A percentile compares a stretch with the other conserved stretches of the same genome.
Conservation (phyloP, 805 yeast genomes). For the Naumovozyma baii region DNA sequence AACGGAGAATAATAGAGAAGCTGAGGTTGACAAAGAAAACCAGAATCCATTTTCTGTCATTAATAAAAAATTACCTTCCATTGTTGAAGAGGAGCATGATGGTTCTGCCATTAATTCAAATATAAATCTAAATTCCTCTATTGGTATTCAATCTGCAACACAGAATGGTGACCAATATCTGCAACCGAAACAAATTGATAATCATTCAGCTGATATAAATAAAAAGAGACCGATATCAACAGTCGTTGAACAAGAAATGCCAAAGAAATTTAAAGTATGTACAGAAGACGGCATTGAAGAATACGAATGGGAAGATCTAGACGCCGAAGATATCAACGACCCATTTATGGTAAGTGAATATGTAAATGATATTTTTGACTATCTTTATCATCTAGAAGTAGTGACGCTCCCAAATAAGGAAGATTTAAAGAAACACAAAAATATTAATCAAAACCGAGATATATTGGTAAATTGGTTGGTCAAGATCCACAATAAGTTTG, state of each 20-base stretch:
- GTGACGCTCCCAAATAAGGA: slow-evolving; percentile 50
- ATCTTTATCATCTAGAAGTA: slow-evolving; percentile 57
- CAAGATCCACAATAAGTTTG: slow-evolving; percentile 76
- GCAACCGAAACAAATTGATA: not conserved
- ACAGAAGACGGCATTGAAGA: slow-evolving; percentile 27
- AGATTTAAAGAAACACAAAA: slow-evolving; percentile 34
- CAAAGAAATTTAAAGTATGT: slow-evolving; percentile 9
- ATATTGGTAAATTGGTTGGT: slow-evolving; percentile 91
- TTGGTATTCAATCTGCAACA: slow-evolving; percentile 2
- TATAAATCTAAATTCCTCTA: not conserved
- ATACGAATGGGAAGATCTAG: slow-evolving; percentile 41
- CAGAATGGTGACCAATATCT: not conserved
- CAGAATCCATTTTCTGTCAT: slow-evolving; percentile 13
- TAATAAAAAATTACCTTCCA: slow-evolving; percentile 10
- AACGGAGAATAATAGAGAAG: slow-evolving; percentile 1
- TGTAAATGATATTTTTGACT: slow-evolving; percentile 73
- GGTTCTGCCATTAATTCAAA: slow-evolving; percentile 1
- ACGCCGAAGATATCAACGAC: slow-evolving; percentile 59
- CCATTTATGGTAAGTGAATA: slow-evolving; percentile 89
- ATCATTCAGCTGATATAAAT: slow-evolving; percentile 14
- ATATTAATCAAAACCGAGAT: slow-evolving; percentile 44
- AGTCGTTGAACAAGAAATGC: slow-evolving; percentile 9
- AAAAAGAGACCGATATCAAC: slow-evolving; percentile 31
- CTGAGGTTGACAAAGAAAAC: slow-evolving; percentile 21
- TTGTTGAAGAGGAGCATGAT: slow-evolving; percentile 13